Base-by-base conservation (phyloP, 202 grass and related monocot genomes). In the Setaria italica region DNA sequence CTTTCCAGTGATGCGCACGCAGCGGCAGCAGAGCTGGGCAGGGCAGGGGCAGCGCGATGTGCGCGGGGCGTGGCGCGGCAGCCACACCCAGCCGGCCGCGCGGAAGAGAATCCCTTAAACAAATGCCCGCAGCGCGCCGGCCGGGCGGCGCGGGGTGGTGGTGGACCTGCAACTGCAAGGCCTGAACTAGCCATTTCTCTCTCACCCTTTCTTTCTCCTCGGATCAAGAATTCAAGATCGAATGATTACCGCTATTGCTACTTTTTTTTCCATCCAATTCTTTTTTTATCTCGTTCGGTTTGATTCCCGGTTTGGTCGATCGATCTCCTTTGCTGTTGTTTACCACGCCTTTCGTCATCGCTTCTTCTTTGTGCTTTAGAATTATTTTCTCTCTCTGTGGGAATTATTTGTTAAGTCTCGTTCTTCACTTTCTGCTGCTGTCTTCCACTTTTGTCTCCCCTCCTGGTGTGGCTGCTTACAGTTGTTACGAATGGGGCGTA, bases 1-100 rank as follows among this genome's bases (percentile, higher is more conserved):
- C 90, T 88, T 91, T 93, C 85, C 82, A 90, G 89, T 87, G 70
- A 83, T 72, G 87, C 83, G 88, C 88, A 76, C 72, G 82, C 72
- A 54, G 76, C 79, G 51, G 80, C 79, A 21, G 75, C 35, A 45
- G 45, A 45, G 58, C 21, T 29, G 58, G 45, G 80, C 80, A 66
- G 87, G 67, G 73, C 80, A 57, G 85, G 85, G 79, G 75, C 83
- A 56, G 85, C 70, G 85, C 63, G 75, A 80, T 33, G 81, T 82
- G 74, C 43, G 83, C 64, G 53, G 65, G 84, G 65, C 49, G 73
- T 85, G 83, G 83, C 66, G 73, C 68, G 4, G 50, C 49, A 75
- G 49, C 12, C 29, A 7, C 5, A 39, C 7, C 62, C 70, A 13
- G 39, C 19, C 39, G 33, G 67, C 54, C 25, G 67, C 67, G 17